Base-by-base conservation (phyloP, 345 rosid genomes). In the Rhodomyrtus tomentosa region DNA sequence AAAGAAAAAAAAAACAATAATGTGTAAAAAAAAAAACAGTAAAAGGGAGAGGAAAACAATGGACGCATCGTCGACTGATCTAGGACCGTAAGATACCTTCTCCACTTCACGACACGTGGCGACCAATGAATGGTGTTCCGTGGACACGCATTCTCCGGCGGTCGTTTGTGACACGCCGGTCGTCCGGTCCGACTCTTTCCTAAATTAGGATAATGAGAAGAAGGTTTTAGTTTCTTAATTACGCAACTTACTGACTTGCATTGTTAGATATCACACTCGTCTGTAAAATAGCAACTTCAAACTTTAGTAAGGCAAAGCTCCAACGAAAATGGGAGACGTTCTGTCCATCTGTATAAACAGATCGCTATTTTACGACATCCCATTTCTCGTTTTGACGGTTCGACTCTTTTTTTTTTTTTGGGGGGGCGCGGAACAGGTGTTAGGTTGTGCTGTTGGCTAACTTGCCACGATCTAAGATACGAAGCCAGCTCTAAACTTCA, bases 21-120 rank as follows among this genome's bases (percentile, higher is more conserved):
- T 40, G 6, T 27, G 6, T n/a, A 3, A 0, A 8, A 9, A 22
- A 58, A 10, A 1, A 13, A 25, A 0, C 2, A 55, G 15, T 14
- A 58, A 59, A 59, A 27, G 0, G 8, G 68, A 59, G 52, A 16
- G 42, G 74, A 32, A 62, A 8, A 32, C 74, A 3, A 3, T 40
- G 20, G 22, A 29, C 22, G 16, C 38, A 3, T 27, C 7, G 36
- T 58, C 21, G 27, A 4, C 72, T 58, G 21, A 21, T 27, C 21
- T 59, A 38, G 40, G 73, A 27, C 73, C 10, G 73, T 15, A 53
- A 20, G 13, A 29, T 58, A 29, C 13, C 32, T n/a, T 15, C 36
- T 13, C 38, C 72, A 1, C 38, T 20, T 20, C 72, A 20, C 72
- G 72, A 58, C 72, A 27, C 20, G 38, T 58, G 72, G 72, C 72